Percentiles rank a stretch among this genome's conserved stretches.
Evolutionary conservation across 257 asterid genomes (phyloP).

Genomic region (Fraxinus anomala): DNA sequence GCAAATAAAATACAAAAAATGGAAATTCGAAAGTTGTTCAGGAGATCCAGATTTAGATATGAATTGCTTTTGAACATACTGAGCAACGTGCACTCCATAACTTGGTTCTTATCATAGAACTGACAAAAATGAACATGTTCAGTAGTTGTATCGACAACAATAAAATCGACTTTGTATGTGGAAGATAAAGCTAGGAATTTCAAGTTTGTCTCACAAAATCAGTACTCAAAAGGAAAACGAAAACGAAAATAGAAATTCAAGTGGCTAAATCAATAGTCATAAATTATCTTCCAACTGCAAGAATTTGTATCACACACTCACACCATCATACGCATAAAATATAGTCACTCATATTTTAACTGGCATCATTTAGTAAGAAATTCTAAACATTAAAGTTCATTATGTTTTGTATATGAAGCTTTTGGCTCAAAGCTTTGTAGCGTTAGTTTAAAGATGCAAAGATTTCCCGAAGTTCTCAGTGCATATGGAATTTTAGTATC

Average conservation of each 20-base stretch:
- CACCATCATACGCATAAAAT: too few species aligned
- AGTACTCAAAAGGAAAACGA: not conserved
- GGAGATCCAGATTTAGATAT: constrained; percentile 2
- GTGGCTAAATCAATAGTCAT: not conserved
- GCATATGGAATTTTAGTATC: not conserved
- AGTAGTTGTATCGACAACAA: not conserved
- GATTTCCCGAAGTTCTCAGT: not conserved
- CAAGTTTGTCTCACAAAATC: not conserved
- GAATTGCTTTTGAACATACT: not conserved
- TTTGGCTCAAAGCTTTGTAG: not conserved
- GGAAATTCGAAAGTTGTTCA: not conserved
- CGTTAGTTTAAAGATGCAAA: not conserved
- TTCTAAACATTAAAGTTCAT: not conserved
- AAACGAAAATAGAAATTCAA: not conserved
- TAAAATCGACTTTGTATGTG: not conserved
- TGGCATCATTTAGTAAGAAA: not conserved
- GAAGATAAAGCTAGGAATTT: not conserved
- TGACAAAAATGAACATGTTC: not conserved
- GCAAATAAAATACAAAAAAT: too few species aligned
- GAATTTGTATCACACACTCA: not conserved
- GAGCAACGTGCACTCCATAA: not conserved
- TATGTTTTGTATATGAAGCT: not conserved
- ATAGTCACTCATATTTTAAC: not conserved
- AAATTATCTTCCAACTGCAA: not conserved
- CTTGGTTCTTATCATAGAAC: not conserved